Evolutionary conservation across 2,329 filamentous ascomycete genomes (phyloP), one percentile per base, ranked within the genome.

Genomic region (Pseudocercospora musae): DNA sequence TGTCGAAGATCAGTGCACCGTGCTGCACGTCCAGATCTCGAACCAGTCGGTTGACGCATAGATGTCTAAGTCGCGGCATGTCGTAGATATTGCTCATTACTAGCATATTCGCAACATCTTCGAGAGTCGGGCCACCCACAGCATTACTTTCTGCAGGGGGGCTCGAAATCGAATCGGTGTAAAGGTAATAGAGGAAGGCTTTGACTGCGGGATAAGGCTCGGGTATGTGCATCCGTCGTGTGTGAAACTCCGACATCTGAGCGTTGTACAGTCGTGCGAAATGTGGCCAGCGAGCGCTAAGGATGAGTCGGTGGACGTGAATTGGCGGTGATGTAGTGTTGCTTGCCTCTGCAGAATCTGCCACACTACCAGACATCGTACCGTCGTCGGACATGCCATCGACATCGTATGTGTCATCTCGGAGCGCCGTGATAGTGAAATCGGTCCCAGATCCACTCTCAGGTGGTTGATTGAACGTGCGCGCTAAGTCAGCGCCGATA

Each of bases 1-100:
- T 92, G 76, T 98, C 93, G 92, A 96, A 99, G 60, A 96, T 93
- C 69, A 96, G 89, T 67, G 95, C 96, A 2, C 94, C 94, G 73
- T 97, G 92, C 63, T 96, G 91, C 42, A 98, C 89, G 73, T 98
- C 94, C 2, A 99, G 85, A 73, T 99, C 95, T 65, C 91, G 90
- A 60, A 90, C 89, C 3, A 99, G 84, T 8, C 95, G 87, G 74
- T 96, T 94, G 59, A 98, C 90, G 74, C 94, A 97, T 1, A 98
- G 83, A 7, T 96, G 85, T 20, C 94, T 90, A 23, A 99, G 86
- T 69, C 95, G 92, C 1, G 93, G 93, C 80, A 99, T 96, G 73
- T 97, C 94, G 79, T 99, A 99, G 52, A 98, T 91, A 75, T 98
- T 97, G 48, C 92, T 92, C 91, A 99, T 96, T 67, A 99, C 94